phyloP scores from a whole-genome alignment of 1,284 basidiomycete species.

The Apiotrichum akiyoshidainum region DNA sequence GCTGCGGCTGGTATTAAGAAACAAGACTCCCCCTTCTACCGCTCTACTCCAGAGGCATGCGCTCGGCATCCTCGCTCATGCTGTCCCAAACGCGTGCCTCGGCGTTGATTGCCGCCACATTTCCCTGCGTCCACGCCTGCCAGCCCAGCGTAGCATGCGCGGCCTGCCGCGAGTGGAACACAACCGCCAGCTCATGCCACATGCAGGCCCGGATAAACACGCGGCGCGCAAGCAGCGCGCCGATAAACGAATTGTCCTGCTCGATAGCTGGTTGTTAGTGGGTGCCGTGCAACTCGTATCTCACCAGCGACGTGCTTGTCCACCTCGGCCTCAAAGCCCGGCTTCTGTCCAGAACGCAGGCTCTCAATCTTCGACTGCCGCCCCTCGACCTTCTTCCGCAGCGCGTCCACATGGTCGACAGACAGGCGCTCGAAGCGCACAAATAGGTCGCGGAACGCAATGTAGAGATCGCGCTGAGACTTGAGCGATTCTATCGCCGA shows the following conservation, averaged over 20 bases:
- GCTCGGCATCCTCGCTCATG: constrained; percentile 64
- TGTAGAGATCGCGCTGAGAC: constrained; percentile 80
- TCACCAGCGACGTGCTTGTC: constrained; percentile 59
- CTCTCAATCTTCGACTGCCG: constrained; percentile 71
- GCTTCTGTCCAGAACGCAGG: constrained; percentile 64
- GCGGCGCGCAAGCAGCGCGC: constrained; percentile 64
- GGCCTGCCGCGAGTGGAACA: constrained; percentile 82
- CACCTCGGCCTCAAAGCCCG: constrained; percentile 76
- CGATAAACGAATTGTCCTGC: constrained; percentile 55
- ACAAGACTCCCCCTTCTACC: not conserved
- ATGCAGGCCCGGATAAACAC: constrained; percentile 82
- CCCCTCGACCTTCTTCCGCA: constrained; percentile 76
- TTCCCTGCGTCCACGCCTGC: constrained; percentile 68
- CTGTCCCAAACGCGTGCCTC: constrained; percentile 69
- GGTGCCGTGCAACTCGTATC: not conserved
- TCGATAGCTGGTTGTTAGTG: constrained; percentile 33
- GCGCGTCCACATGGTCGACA: constrained; percentile 74
- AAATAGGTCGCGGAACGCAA: constrained; percentile 78
- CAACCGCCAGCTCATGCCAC: constrained; percentile 86
- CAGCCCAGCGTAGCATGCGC: constrained; percentile 69
- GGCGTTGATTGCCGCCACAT: constrained; percentile 62
- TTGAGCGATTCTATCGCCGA: constrained; percentile 50
- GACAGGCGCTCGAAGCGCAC: constrained; percentile 76
- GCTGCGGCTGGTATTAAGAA: too few relatives aligned
- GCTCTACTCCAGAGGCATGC: constrained; percentile 77